A percentile compares a stretch with the other conserved stretches of the same genome.
Conservation (phyloP, 768 basidiomycete genomes). For the Gelatoporia subvermispora region DNA sequence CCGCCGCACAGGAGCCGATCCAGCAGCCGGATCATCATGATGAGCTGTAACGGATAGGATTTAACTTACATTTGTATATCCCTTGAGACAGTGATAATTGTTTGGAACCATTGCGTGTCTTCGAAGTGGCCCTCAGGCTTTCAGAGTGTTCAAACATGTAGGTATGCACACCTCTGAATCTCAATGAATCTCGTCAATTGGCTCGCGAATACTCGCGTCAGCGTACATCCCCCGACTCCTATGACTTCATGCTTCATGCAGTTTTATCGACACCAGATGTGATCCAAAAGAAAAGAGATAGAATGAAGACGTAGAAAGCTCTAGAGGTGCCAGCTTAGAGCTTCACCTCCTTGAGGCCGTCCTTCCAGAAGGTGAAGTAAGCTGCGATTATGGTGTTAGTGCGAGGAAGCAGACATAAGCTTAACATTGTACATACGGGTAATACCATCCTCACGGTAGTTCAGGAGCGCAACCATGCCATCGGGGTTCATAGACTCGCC, state of each 20-base stretch:
- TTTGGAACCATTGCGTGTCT: no score
- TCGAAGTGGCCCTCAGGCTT: no score
- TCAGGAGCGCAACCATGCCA: constrained; percentile 91
- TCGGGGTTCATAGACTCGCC: constrained; percentile 79
- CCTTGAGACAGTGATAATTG: not conserved
- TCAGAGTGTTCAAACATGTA: no score
- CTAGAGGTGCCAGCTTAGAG: constrained; percentile 32
- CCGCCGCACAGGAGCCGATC: constrained; percentile 20
- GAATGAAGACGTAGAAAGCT: not conserved
- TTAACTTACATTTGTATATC: no score
- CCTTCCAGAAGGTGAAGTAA: constrained; percentile 94
- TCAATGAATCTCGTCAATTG: constrained; percentile 7
- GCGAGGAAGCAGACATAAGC: not conserved
- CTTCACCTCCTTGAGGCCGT: constrained; percentile 83
- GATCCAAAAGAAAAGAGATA: not conserved
- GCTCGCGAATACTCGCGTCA: constrained; percentile 1
- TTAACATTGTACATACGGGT: constrained; percentile 55
- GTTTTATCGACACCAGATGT: not conserved
- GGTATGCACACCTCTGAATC: no score
- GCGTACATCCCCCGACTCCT: no score
- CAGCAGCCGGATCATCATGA: constrained; percentile 21
- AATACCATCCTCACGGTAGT: constrained; percentile 85
- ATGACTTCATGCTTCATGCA: no score
- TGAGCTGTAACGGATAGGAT: constrained; percentile 16
- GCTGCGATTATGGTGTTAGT: constrained; percentile 38